Base-by-base conservation (phyloP, 1,284 basidiomycete genomes). In the Apiotrichum montevideense region DNA sequence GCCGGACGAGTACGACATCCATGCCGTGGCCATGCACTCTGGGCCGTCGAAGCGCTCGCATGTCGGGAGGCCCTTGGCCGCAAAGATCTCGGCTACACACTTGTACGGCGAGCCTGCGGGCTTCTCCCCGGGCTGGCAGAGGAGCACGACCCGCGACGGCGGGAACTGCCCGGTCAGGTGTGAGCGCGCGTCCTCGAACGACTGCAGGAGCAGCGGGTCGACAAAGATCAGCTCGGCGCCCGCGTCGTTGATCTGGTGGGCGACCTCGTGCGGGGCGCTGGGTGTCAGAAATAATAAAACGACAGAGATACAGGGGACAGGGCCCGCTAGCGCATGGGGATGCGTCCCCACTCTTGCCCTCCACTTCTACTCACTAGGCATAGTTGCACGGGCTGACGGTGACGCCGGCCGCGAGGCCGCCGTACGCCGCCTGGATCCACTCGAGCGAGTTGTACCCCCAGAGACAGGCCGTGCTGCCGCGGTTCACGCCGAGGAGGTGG, bases 1-100 rank as follows among this genome's bases (percentile, higher is more conserved):
- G 3, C 85, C 85, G 54, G 84, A 85, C 13, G 78, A 80, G 66
- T 87, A 87, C 63, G 85, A 88, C 35, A 88, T 70, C 63, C 46
- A 56, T 10, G 57, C 61, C 0, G 55, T 56, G 7, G 43, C 53
- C 34, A 49, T 44, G 2, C 51, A 51, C 4, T 52, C 39, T 4
- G 21, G 13, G 9, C 56, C 56, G 49, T 62, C 55, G 34, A 62
- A 62, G 47, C 39, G 21, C 46, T 62, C 61, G 32, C n/a, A 4
- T 32, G 15, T 32, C 1, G 52, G 35, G 13, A 42, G 41, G 6
- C 13, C 13, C 6, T 9, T 42, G 8, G 40, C 35, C 13, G 46
- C 44, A 8, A 39, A 45, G 13, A 62, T 10, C 46, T 59, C 56
- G n/a, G 37, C n/a, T n/a, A 60, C 6, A 21, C 40, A 10, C 46